Conservation (phyloP, 371 early-diverging fungal species). For the Mucor mucedo region DNA sequence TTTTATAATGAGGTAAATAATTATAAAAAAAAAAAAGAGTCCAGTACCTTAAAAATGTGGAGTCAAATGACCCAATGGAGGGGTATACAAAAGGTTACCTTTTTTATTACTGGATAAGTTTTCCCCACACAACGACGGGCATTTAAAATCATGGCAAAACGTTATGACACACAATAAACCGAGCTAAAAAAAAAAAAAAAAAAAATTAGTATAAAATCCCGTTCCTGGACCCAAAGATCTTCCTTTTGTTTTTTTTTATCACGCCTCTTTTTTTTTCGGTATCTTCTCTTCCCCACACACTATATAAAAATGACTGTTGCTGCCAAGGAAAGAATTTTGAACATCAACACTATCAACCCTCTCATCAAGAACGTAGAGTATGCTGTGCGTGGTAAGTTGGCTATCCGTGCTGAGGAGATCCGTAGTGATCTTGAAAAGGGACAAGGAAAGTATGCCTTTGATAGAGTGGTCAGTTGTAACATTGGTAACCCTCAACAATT, state of each 20-base stretch:
- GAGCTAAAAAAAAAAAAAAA: too few species aligned
- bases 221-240: not conserved
- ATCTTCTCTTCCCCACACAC: not conserved
- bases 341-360: slow-evolving; percentile 71
- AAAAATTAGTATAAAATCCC: too few species aligned
- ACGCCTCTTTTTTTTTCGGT: not conserved
- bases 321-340: slow-evolving; percentile 59
- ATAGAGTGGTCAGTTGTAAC: slow-evolving; percentile 82
- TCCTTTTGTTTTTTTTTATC: not conserved
- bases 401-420: slow-evolving; percentile 93
- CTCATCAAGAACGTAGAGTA: slow-evolving; percentile 84
- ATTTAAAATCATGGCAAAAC: too few species aligned
- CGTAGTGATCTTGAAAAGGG: slow-evolving; percentile 61
- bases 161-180: too few species aligned
- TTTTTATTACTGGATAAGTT: too few species aligned
- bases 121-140: too few species aligned
- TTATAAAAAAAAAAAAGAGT: too few species aligned
- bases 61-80: too few species aligned
- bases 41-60: too few species aligned
- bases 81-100: too few species aligned
- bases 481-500: slow-evolving; percentile 97
- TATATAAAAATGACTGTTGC: slow-evolving; percentile 21
- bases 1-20: too few species aligned
- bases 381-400: slow-evolving; percentile 95
- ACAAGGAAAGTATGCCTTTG: slow-evolving; percentile 64